Evolutionary conservation across 2,329 filamentous ascomycete species (phyloP), one percentile per base, ranked within the genome.

Genomic region (Curvularia sp.): DNA sequence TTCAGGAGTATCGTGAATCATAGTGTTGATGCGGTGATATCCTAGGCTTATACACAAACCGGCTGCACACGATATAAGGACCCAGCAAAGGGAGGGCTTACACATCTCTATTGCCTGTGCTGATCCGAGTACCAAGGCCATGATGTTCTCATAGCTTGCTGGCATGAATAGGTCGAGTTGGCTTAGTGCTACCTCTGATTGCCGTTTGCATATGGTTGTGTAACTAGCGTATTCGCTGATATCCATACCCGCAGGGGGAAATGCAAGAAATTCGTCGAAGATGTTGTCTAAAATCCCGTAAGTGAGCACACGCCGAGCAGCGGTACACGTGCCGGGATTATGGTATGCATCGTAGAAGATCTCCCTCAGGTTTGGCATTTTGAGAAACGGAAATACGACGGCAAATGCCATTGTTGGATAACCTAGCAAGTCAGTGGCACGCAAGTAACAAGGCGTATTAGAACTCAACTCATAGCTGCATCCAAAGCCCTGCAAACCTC

Each of bases 121-220:
- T 8, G 72, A 69, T 46, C 68, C 73, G 18, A 78, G 54, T 4
- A 75, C 44, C 4, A 78, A 61, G 15, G 73, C 72, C 53, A 76
- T 68, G 24, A 77, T 70, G 31, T 78, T 78, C 48, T 78, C 76
- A 49, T 71, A 71, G 20, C 59, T 75, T 4, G 74, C 67, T 4
- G 72, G 67, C 49, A 77, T 57, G 54, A 74, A 73, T 0, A 76
- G 63, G 39, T 75, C 69, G 6, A 78, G 61, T 28, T 75, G 67
- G 31, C 66, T 70, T 53, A 78, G 63, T 7, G 69, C 69, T 30
- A 71, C 75, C 60, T 83, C 80, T 18, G 84, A 66, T 49, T 84
- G 84, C 15, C 71, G 63, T 30, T 74, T 77, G 60, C 81, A 64
- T 6, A 67, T 54, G 33, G 41, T 60, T 28, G 55, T 52, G 41